Evolutionary conservation across 345 rosid genomes (phyloP).

Genomic region (Iberis pinnata): DNA sequence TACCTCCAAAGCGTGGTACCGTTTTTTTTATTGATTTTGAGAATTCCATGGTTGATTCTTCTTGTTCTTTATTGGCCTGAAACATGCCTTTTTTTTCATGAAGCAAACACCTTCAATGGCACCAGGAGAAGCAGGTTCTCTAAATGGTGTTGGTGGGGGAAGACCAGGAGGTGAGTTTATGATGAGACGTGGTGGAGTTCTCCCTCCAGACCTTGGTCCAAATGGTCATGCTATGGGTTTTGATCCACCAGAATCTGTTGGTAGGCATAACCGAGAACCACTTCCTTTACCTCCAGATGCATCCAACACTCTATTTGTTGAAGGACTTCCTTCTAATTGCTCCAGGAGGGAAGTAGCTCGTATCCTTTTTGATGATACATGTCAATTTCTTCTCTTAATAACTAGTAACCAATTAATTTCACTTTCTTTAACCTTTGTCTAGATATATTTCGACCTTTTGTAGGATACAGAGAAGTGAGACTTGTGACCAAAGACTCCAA

Average conservation of each 20-base stretch:
- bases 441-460: conserved; percentile 88
- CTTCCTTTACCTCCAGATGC: conserved; percentile 64
- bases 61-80: too few relatives aligned
- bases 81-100: too few relatives aligned
- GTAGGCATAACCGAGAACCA: conserved; percentile 40
- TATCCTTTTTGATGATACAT: conserved; percentile 45
- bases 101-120: conserved; percentile 57
- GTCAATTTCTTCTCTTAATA: too few relatives aligned
- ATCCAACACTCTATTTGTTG: conserved; percentile 71
- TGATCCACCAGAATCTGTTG: conserved; percentile 33
- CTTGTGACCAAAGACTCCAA: conserved; percentile 69
- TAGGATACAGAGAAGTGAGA: conserved; percentile 78
- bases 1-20: conserved; percentile 58
- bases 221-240: conserved; percentile 44
- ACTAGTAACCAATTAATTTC: too few relatives aligned
- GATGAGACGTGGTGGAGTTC: conserved; percentile 37
- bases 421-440: conserved; percentile 31
- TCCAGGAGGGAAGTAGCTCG: conserved; percentile 77
- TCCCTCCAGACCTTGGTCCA: conserved; percentile 39
- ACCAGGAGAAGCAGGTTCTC: conserved; percentile 50
- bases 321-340: conserved; percentile 74
- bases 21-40: conserved; percentile 4
- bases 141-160: conserved; percentile 38
- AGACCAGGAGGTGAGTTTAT: conserved; percentile 40
- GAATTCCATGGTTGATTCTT: conserved; percentile 12